Evolutionary conservation across 2,329 filamentous ascomycete genomes (phyloP).

Genomic region (Thelonectria rubi): DNA sequence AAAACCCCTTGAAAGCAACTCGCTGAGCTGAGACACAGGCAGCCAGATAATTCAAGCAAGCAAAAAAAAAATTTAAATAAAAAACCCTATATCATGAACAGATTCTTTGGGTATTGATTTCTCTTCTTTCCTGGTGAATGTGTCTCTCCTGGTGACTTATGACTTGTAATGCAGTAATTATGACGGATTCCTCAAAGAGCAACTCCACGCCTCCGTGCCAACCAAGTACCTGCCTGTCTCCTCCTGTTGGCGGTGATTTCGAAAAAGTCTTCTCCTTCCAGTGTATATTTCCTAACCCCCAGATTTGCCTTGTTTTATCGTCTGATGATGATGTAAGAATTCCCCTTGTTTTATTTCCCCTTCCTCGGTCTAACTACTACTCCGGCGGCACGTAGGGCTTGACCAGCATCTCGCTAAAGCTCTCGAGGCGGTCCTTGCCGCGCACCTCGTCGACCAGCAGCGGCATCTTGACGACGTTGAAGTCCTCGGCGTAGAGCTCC

Average conservation of each 20-base stretch:
- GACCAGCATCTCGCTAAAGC: constrained; percentile 86
- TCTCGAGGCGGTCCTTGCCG: constrained; percentile 92
- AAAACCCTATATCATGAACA: constrained; percentile 14
- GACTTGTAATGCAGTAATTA: too few species aligned
- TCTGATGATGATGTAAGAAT: constrained; percentile 11
- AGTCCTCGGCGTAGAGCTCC: constrained; percentile 93
- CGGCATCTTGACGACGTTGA: constrained; percentile 99
- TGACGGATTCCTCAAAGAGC: constrained; percentile 6
- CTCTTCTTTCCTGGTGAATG: constrained; percentile 32
- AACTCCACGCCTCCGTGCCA: constrained; percentile 29
- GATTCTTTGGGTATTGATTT: constrained; percentile 28
- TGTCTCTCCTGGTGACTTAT: neutral
- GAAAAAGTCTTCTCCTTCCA: constrained; percentile 23
- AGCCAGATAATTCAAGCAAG: constrained; percentile 29
- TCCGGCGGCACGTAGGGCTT: constrained; percentile 76
- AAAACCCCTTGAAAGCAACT: neutral
- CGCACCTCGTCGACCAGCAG: constrained; percentile 93
- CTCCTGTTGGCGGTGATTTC: constrained; percentile 9
- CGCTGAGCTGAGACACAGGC: constrained; percentile 16
- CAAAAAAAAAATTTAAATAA: neutral
- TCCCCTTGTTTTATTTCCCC: constrained; percentile 22
- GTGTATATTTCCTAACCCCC: neutral
- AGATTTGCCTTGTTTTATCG: neutral
- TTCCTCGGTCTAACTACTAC: too few species aligned
- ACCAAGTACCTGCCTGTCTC: too few species aligned